These are phyloP conservation scores for Magnusiomyces tetraspermus DNA, from an alignment of 1,139 yeast species.

Conservation along the genomic window DNA sequence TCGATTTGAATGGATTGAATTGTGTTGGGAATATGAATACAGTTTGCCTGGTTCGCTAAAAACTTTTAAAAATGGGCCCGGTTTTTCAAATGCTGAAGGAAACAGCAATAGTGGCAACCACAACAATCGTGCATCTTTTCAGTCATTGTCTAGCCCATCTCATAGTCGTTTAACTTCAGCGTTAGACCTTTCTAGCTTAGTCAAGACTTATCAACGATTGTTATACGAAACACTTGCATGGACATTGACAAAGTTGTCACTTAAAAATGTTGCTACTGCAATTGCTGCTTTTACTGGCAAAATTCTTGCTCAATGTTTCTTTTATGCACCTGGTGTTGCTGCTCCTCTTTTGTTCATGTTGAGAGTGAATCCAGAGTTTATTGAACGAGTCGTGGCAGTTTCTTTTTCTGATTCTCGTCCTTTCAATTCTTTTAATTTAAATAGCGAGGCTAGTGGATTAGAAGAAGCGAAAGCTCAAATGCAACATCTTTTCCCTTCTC, in stretches of 20 bases:
- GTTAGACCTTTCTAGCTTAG: constrained; percentile 7
- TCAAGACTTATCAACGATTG: constrained; percentile 19
- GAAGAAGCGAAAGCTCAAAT: not conserved
- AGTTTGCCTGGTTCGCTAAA: too few relatives aligned
- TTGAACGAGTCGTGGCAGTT: constrained; percentile 28
- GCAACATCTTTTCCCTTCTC: constrained; percentile 7
- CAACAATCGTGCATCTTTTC: constrained; percentile 14
- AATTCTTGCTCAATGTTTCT: constrained; percentile 61
- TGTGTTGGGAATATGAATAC: not conserved
- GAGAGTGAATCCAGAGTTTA: constrained; percentile 39
- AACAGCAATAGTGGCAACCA: not conserved
- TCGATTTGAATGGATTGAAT: constrained; percentile 50
- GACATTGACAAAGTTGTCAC: constrained; percentile 43
- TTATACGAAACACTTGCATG: constrained; percentile 49
- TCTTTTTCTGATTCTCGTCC: constrained; percentile 20
- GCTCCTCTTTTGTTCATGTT: constrained; percentile 52
- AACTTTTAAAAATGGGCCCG: constrained; percentile 1
- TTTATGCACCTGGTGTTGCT: constrained; percentile 53
- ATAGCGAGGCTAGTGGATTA: too few relatives aligned
- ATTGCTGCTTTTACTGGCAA: constrained; percentile 73
- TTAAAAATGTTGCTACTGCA: constrained; percentile 50
- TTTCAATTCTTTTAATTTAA: too few relatives aligned
- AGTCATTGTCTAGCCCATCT: constrained; percentile 20
- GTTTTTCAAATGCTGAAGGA: not conserved
- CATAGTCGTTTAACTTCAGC: not conserved